Conservation (phyloP, 2,329 filamentous ascomycete genomes). For the Didymella glomerata region DNA sequence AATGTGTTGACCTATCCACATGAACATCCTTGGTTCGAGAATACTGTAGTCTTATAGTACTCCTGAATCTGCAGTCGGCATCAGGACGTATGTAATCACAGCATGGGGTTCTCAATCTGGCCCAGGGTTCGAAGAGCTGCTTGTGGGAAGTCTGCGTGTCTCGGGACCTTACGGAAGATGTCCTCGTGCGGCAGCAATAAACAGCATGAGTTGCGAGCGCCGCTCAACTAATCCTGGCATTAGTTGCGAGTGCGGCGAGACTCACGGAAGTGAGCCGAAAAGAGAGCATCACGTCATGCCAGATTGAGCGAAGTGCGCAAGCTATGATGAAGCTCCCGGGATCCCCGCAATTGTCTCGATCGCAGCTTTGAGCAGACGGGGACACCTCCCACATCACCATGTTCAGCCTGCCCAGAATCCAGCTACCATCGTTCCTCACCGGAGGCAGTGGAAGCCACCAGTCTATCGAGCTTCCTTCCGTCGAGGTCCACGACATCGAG, state of each 20-base stretch:
- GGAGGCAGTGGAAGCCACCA: conserved; percentile 30
- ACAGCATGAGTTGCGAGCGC: conserved; percentile 9
- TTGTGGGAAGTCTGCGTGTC: neutral
- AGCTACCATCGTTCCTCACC: conserved; percentile 33
- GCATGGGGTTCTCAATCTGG: neutral
- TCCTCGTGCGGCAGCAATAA: neutral
- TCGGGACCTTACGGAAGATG: neutral
- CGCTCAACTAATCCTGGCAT: conserved; percentile 16
- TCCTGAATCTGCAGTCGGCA: neutral
- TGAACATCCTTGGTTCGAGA: neutral
- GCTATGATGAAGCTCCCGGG: conserved; percentile 11
- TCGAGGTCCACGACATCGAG: conserved; percentile 81
- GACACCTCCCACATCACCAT: conserved; percentile 23
- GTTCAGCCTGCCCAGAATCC: conserved; percentile 37
- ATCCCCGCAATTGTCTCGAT: conserved; percentile 31
- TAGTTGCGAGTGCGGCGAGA: conserved; percentile 26
- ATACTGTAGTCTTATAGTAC: neutral
- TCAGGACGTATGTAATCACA: neutral
- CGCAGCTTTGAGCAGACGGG: conserved; percentile 15
- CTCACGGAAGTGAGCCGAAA: conserved; percentile 10
- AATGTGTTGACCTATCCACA: conserved; percentile 8
- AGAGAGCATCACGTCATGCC: conserved; percentile 34
- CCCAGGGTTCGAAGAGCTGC: neutral
- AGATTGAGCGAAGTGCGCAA: conserved; percentile 29
- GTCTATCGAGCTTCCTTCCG: conserved; percentile 66